Evolutionary conservation across 2,329 filamentous ascomycete genomes (phyloP).

Genomic region (Neonectria ditissima): DNA sequence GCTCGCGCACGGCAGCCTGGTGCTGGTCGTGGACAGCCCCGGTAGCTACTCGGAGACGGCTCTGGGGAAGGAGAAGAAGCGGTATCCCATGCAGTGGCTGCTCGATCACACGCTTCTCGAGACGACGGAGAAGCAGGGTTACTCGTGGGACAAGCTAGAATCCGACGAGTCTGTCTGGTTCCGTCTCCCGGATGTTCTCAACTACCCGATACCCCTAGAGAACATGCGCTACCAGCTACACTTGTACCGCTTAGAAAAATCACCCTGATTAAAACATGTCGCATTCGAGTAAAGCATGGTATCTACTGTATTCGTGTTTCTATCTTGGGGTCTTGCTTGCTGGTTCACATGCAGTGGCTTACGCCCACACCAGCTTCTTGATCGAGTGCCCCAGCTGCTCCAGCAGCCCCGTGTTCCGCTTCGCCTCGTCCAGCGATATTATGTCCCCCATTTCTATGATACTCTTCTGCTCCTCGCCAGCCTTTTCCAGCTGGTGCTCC

Average conservation of each 20-base stretch:
- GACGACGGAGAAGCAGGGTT: constrained; percentile 49
- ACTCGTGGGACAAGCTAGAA: constrained; percentile 79
- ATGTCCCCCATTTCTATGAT: constrained; percentile 75
- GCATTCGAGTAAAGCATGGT: constrained; percentile 26
- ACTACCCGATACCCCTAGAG: constrained; percentile 88
- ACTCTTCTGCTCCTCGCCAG: constrained; percentile 56
- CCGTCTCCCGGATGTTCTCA: constrained; percentile 73
- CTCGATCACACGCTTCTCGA: constrained; percentile 82
- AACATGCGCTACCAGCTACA: constrained; percentile 97
- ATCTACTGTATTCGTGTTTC: constrained; percentile 35
- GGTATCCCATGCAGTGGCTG: constrained; percentile 95
- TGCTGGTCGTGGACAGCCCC: constrained; percentile 92
- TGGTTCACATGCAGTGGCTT: constrained; percentile 31
- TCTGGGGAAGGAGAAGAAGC: constrained; percentile 70
- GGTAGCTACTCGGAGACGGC: constrained; percentile 90
- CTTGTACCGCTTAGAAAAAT: constrained; percentile 68
- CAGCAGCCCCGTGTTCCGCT: constrained; percentile 84
- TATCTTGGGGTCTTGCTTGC: constrained; percentile 19
- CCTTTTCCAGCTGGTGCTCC: constrained; percentile 56
- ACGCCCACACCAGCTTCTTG: constrained; percentile 93
- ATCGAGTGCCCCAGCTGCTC: constrained; percentile 90
- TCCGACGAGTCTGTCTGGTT: constrained; percentile 89
- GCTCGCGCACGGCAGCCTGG: constrained; percentile 69
- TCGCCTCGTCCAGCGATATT: constrained; percentile 86
- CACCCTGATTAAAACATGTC: constrained; percentile 29